phyloP scores from a whole-genome alignment of 2,329 filamentous ascomycete species.

The Rosellinia necatrix region DNA sequence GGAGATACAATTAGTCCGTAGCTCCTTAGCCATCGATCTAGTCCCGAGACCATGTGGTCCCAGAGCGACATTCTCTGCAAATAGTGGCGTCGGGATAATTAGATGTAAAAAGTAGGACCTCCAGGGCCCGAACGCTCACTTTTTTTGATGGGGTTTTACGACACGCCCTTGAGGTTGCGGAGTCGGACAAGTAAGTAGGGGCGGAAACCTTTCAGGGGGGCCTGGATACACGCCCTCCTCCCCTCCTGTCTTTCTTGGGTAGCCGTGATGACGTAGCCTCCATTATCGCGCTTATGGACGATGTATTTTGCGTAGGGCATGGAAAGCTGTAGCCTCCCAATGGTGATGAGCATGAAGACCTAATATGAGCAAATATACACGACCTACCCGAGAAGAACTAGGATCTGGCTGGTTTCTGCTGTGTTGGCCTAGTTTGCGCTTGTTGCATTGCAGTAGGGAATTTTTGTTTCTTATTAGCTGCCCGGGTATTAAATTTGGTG shows the following conservation, averaged over 20 bases:
- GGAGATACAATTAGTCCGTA: conserved; percentile 9
- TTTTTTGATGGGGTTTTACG: too few relatives aligned
- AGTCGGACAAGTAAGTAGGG: too few relatives aligned
- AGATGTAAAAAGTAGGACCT: background rate
- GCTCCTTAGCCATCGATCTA: conserved; percentile 5
- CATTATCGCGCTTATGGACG: background rate
- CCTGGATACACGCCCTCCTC: background rate
- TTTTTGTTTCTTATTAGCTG: conserved; percentile 10
- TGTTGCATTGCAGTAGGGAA: conserved; percentile 25
- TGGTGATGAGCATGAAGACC: background rate
- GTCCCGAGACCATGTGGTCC: conserved; percentile 10
- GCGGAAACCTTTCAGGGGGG: background rate
- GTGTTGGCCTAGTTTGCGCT: conserved; percentile 24
- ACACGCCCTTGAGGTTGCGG: too few relatives aligned
- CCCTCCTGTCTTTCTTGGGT: background rate
- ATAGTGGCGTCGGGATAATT: conserved; percentile 2
- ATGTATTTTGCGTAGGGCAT: conserved; percentile 20
- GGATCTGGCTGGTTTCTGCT: conserved; percentile 4
- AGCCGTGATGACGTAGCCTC: background rate
- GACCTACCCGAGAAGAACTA: background rate
- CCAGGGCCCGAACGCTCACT: too few relatives aligned
- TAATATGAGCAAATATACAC: background rate
- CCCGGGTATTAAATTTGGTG: conserved; percentile 7
- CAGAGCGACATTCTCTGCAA: conserved; percentile 2
- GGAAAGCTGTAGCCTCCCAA: conserved; percentile 27